phyloP scores from a whole-genome alignment of 164 flowering plant species.

The Liriodendron chinense region DNA sequence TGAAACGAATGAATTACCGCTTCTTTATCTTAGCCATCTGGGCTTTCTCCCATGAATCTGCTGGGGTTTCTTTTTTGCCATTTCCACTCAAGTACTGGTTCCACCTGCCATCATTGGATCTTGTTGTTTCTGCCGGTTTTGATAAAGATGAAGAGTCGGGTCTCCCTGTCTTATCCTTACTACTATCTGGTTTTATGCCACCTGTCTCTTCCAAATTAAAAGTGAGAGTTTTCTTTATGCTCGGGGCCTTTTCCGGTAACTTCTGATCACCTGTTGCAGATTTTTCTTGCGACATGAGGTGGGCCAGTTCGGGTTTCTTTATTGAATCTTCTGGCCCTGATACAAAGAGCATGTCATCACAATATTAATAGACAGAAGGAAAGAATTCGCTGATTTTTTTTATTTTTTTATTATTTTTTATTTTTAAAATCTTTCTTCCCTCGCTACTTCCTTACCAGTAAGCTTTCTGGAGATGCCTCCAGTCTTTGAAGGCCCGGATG shows the following conservation, averaged over 20 bases:
- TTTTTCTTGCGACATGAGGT: neutral
- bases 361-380: neutral
- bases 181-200: neutral
- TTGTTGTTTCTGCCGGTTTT: constrained; percentile 4
- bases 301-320: constrained; percentile 23
- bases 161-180: neutral
- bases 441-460: constrained; percentile 22
- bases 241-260: constrained; percentile 23
- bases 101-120: constrained; percentile 9
- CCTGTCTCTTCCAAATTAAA: neutral
- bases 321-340: constrained; percentile 30
- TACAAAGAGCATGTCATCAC: neutral
- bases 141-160: constrained; percentile 8
- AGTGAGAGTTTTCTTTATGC: constrained; percentile 25
- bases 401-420: constrained; percentile 6
- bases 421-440: neutral
- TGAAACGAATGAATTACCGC: constrained; percentile 29
- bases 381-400: neutral
- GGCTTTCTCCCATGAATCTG: constrained; percentile 63
- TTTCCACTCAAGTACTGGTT: constrained; percentile 8
- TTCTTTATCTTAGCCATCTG: constrained; percentile 43
- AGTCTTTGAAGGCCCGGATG: constrained; percentile 5
- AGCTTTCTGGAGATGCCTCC: constrained; percentile 18
- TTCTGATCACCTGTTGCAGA: neutral
- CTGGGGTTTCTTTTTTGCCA: constrained; percentile 26